phyloP scores from a whole-genome alignment of 108 stramenopile species.

The Heterococcus sp. region DNA sequence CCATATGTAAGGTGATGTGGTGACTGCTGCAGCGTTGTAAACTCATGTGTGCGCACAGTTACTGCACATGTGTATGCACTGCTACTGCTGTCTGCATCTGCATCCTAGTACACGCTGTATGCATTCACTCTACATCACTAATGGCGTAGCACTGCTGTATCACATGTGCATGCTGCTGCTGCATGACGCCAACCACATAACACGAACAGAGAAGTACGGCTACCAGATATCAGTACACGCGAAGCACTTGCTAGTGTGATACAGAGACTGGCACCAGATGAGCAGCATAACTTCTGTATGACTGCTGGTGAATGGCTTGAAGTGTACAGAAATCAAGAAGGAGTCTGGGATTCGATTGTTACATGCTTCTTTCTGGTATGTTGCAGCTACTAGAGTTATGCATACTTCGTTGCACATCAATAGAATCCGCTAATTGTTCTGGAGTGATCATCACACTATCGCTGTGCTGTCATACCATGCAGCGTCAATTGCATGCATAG shows the following conservation, averaged over 20 bases:
- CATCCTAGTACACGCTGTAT: too few relatives aligned
- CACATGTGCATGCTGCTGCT: background rate
- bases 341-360: background rate
- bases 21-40: background rate
- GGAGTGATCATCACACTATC: background rate
- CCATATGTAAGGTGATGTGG: background rate
- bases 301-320: constrained; percentile 81
- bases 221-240: constrained; percentile 69
- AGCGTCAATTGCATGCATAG: too few relatives aligned
- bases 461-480: background rate
- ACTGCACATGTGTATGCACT: background rate
- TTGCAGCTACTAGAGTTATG: too few relatives aligned
- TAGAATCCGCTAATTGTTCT: too few relatives aligned
- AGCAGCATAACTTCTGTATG: constrained; percentile 42
- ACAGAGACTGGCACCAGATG: background rate
- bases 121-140: too few relatives aligned
- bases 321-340: constrained; percentile 57
- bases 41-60: background rate
- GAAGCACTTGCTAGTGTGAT: constrained; percentile 44
- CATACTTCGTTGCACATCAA: too few relatives aligned
- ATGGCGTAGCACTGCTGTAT: too few relatives aligned
- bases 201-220: constrained; percentile 3
- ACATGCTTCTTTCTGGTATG: background rate
- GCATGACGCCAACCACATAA: background rate
- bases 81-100: background rate